Evolutionary conservation across 352 stramenopile genomes (phyloP).

Genomic region (Thalassiosira exigua): DNA sequence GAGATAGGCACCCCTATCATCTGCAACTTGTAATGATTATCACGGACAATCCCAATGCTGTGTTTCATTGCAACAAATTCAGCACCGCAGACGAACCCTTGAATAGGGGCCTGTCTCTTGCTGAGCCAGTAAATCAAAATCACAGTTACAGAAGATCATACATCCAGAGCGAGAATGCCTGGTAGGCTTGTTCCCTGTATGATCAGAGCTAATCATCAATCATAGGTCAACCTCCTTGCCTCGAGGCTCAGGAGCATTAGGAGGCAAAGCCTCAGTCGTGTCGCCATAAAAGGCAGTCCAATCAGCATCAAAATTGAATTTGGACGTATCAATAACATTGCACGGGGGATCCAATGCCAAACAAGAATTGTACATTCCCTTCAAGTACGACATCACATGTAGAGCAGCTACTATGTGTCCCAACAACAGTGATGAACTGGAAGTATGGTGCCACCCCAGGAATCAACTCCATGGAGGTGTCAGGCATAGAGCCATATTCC

Average conservation of each 20-base stretch:
- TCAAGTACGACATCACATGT: slow-evolving; percentile 36
- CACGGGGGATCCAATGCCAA: slow-evolving; percentile 46
- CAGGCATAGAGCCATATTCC: slow-evolving; percentile 49
- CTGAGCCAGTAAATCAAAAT: no score
- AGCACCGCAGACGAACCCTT: no score
- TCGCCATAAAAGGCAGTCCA: slow-evolving; percentile 56
- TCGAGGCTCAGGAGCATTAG: slow-evolving; percentile 29
- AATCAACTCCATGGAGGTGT: slow-evolving; percentile 15
- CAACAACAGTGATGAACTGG: slow-evolving; percentile 50
- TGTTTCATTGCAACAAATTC: slow-evolving; percentile 59
- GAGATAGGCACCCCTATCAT: slow-evolving; percentile 59
- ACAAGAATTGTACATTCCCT: slow-evolving; percentile 28
- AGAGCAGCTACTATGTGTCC: slow-evolving; percentile 40
- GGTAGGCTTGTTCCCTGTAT: slow-evolving; percentile 46
- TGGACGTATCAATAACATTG: slow-evolving; percentile 14
- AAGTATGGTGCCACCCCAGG: slow-evolving; percentile 39
- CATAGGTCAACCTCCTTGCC: slow-evolving; percentile 27
- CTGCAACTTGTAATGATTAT: slow-evolving; percentile 60
- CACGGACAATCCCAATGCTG: slow-evolving; percentile 30
- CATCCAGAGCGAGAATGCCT: slow-evolving; percentile 50
- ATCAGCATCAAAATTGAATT: slow-evolving; percentile 34
- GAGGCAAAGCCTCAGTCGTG: slow-evolving; percentile 39
- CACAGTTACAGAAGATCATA: no score
- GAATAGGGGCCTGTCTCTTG: no score
- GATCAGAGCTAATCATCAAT: slow-evolving; percentile 42